Evolutionary conservation across 2,329 filamentous ascomycete species (phyloP), one percentile per base, ranked within the genome.

Genomic region (Epichloe elymi): DNA sequence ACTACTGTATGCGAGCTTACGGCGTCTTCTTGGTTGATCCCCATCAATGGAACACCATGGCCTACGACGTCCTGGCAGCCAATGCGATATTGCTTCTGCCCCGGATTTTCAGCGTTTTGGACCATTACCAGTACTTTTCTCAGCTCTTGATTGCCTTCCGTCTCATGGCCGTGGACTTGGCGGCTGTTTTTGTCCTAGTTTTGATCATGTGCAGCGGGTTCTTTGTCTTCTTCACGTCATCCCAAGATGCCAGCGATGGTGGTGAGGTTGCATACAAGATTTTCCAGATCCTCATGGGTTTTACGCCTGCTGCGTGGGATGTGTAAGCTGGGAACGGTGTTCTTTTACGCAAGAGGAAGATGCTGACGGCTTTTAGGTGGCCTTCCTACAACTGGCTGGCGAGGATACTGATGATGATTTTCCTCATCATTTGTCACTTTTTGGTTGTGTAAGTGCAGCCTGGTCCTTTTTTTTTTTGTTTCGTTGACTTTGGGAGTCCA

Each of bases 51-150:
- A 88, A 93, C 55, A 79, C 85, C 57, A 85, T 87, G 75, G 89
- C 91, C 2, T 96, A 95, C 65, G 90, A 97, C 68, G 85, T 95
- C n/a, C 75, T 97, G 38, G 90, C 89, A 1, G 86, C 89, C 2
- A 95, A 90, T 60, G 90, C 90, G 5, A 87, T 97, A 17, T 73
- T 97, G 40, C 75, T 97, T 1, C 84, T 96, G 57, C 91, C 91
- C 36, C 84, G 91, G 44, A 82, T 96, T 15, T 96, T 96, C 69
- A 95, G 88, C 53, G 82, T 95, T 15, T 75, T 97, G 54, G 91
- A 97, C 62, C 90, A 96, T 66, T 95, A 95, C 64, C 86, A 87
- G 58, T 96, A 96, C 68, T 96, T 96, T 65, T 95, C 90, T 1
- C 91, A 95, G 67, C 76, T 97, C 19, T 77, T 96, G 48, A 95